Evolutionary conservation across 169 alveolate species (phyloP).

Genomic region (Eimeria necatrix): DNA sequence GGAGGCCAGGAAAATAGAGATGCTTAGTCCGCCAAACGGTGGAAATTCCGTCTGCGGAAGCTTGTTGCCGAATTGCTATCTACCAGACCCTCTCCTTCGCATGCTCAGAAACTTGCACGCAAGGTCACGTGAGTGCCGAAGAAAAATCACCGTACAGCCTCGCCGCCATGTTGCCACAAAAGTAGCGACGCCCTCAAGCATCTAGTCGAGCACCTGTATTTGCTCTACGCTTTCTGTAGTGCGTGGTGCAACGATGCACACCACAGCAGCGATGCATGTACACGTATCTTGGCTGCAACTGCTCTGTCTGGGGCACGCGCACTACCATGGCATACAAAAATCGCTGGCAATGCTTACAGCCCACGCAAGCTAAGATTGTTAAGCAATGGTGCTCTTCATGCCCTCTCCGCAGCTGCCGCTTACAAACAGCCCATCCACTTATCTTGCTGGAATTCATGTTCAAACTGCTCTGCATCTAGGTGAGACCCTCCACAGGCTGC

Average conservation of each 20-base stretch:
- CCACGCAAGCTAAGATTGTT: neutral
- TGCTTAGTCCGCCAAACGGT: too few species aligned
- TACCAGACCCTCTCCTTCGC: neutral
- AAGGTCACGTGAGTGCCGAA: neutral
- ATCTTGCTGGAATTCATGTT: too few species aligned
- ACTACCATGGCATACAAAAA: neutral
- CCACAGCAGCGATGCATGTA: neutral
- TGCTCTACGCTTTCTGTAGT: neutral
- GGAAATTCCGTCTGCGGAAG: too few species aligned
- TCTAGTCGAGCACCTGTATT: neutral
- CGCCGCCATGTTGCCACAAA: neutral
- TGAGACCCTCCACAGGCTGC: neutral
- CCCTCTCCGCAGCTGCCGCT: constrained; percentile 4
- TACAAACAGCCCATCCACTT: neutral
- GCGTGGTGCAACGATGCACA: neutral
- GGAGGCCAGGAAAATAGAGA: too few species aligned
- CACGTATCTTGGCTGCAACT: neutral
- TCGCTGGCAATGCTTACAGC: constrained; percentile 25
- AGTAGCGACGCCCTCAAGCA: neutral
- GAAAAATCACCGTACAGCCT: neutral
- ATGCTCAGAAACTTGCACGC: neutral
- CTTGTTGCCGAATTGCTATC: too few species aligned
- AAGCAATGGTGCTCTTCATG: constrained; percentile 3
- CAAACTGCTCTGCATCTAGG: too few species aligned
- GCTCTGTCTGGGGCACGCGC: neutral